These are phyloP conservation scores for Margaritispora aquatica DNA, from an alignment of 495 filamentous ascomycete species.

Conservation along the genomic window DNA sequence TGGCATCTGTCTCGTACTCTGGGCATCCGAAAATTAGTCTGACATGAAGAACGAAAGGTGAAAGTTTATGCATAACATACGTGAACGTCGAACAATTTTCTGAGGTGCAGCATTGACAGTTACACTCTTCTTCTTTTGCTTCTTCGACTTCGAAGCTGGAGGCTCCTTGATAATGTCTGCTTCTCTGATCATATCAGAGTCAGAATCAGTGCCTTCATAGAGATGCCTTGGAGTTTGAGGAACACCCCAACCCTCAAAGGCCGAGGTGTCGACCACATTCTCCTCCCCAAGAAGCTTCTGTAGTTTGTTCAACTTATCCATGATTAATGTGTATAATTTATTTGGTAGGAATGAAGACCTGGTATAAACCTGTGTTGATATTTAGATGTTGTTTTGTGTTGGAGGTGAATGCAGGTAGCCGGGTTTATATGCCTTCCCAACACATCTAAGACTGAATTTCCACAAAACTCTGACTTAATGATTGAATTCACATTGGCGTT, in stretches of 20 bases:
- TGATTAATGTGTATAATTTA: background rate
- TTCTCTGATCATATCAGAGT: constrained; percentile 13
- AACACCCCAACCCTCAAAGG: background rate
- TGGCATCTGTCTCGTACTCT: background rate
- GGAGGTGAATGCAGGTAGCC: background rate
- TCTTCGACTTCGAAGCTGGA: background rate
- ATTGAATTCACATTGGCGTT: no score
- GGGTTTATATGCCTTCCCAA: no score
- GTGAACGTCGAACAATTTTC: background rate
- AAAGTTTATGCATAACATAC: background rate
- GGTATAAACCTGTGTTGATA: background rate
- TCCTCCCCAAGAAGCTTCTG: constrained; percentile 9
- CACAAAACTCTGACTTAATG: no score
- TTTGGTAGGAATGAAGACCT: background rate
- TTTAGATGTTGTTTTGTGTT: background rate
- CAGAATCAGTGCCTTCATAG: constrained; percentile 22
- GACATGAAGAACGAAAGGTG: background rate
- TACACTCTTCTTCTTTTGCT: background rate
- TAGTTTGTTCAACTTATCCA: constrained; percentile 15
- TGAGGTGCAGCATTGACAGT: background rate
- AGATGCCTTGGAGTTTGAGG: constrained; percentile 7
- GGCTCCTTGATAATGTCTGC: background rate
- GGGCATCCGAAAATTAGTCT: background rate
- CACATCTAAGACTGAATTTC: no score
- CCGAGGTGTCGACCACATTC: background rate